Evolutionary conservation across 768 basidiomycete species (phyloP).

Genomic region (Rhodotorula paludigena): DNA sequence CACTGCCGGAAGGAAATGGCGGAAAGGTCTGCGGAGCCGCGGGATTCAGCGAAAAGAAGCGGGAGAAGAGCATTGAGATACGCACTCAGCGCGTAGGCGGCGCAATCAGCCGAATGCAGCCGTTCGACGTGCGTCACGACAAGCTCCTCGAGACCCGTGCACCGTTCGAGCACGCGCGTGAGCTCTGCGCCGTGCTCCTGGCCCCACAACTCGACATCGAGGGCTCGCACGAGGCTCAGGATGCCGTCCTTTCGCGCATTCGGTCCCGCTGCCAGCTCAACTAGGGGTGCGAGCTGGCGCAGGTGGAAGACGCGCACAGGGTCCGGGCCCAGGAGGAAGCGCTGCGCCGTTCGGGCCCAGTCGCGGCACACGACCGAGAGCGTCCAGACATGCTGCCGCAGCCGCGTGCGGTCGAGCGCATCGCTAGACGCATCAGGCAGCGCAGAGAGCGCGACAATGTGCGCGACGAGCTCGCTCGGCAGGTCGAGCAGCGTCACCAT

Average conservation of each 20-base stretch:
- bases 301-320: neutral
- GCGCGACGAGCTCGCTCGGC: slow-evolving; percentile 8
- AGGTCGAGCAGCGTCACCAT: neutral
- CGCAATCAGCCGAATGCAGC: neutral
- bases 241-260: neutral
- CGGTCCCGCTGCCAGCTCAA: neutral
- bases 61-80: neutral
- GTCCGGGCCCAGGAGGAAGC: neutral
- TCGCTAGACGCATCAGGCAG: neutral
- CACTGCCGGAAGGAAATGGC: slow-evolving; percentile 13
- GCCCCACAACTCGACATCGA: slow-evolving; percentile 9
- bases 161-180: neutral
- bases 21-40: neutral
- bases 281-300: neutral
- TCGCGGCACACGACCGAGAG: slow-evolving; percentile 16
- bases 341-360: neutral
- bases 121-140: neutral
- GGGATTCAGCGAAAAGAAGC: too few species aligned
- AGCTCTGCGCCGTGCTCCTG: neutral
- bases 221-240: neutral
- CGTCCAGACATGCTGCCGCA: neutral
- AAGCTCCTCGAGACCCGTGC: neutral
- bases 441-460: slow-evolving; percentile 3
- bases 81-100: neutral
- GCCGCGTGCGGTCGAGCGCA: neutral